Percentiles rank a stretch among this genome's conserved stretches.
Conservation (phyloP, 345 rosid species). For the Draba incana region DNA sequence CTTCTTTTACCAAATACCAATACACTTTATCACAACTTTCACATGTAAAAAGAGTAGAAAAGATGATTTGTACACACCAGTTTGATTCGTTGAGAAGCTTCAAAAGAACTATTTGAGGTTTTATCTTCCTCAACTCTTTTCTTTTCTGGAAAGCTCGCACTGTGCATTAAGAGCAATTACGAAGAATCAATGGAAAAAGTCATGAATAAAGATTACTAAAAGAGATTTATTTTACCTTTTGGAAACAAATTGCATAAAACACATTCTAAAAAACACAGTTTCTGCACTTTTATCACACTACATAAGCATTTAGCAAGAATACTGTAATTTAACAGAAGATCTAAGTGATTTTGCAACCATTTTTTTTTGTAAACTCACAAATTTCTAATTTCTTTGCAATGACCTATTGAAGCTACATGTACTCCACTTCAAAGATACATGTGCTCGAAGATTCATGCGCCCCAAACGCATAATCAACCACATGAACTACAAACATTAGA, state of each 20-base stretch:
- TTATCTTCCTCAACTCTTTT: constrained; percentile 55
- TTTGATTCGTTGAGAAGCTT: constrained; percentile 58
- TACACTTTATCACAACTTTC: constrained; percentile 37
- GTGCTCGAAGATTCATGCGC: too few relatives aligned
- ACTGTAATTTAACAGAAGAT: too few relatives aligned
- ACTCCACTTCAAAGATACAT: too few relatives aligned
- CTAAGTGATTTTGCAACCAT: too few relatives aligned
- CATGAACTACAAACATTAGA: too few relatives aligned
- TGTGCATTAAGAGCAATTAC: constrained; percentile 37
- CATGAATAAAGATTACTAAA: constrained; percentile 28
- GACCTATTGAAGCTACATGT: too few relatives aligned
- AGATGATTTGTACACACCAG: constrained; percentile 55
- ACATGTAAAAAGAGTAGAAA: constrained; percentile 8
- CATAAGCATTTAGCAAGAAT: constrained; percentile 42
- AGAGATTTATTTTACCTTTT: constrained; percentile 27
- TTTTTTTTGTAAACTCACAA: too few relatives aligned
- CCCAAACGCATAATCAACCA: too few relatives aligned
- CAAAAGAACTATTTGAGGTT: constrained; percentile 46
- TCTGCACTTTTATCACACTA: too few relatives aligned
- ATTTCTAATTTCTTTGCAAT: too few relatives aligned
- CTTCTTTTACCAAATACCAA: constrained; percentile 44
- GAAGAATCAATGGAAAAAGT: constrained; percentile 36
- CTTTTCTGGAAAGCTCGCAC: constrained; percentile 78
- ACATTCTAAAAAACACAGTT: constrained; percentile 20
- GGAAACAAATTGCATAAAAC: constrained; percentile 16